Conservation (phyloP, 352 stramenopile species). For the Globisporangium apiculatum region DNA sequence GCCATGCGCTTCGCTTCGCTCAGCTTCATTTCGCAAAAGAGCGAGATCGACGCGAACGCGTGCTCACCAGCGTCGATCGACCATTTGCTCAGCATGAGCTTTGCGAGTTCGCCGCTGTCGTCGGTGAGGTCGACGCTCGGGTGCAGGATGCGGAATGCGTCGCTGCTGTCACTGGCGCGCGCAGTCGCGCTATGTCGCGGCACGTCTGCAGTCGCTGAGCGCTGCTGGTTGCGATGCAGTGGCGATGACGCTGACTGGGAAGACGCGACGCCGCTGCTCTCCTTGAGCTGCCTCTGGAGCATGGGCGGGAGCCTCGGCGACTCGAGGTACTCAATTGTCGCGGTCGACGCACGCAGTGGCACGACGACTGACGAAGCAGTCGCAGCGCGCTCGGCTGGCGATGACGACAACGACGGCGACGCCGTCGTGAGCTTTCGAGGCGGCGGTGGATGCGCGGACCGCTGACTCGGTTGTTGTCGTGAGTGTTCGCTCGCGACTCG, state of each 20-base stretch:
- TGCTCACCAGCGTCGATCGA: constrained; percentile 47
- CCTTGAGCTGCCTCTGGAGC: constrained; percentile 18
- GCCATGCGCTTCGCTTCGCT: constrained; percentile 71
- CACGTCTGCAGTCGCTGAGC: constrained; percentile 5
- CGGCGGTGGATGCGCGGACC: neutral
- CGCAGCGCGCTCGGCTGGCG: neutral
- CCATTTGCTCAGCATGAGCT: constrained; percentile 61
- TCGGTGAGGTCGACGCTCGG: constrained; percentile 47
- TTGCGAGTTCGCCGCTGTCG: constrained; percentile 47
- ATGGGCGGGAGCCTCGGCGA: constrained; percentile 28
- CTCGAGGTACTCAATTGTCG: constrained; percentile 28
- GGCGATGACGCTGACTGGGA: neutral
- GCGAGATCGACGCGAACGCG: constrained; percentile 49
- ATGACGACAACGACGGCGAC: neutral
- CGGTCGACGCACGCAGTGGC: constrained; percentile 21
- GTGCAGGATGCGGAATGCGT: constrained; percentile 51
- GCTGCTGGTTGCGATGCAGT: neutral
- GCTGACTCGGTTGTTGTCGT: constrained; percentile 2
- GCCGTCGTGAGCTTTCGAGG: constrained; percentile 1
- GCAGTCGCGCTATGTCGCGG: too few species aligned
- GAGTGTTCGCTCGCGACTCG: neutral
- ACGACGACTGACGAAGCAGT: constrained; percentile 5
- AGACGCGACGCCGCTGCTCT: neutral
- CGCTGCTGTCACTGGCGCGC: constrained; percentile 5
- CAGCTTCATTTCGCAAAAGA: constrained; percentile 79